A percentile compares a stretch with the other conserved stretches of the same genome.
phyloP scores from a whole-genome alignment of 2,329 filamentous ascomycete species.

The Zasmidium angulare region DNA sequence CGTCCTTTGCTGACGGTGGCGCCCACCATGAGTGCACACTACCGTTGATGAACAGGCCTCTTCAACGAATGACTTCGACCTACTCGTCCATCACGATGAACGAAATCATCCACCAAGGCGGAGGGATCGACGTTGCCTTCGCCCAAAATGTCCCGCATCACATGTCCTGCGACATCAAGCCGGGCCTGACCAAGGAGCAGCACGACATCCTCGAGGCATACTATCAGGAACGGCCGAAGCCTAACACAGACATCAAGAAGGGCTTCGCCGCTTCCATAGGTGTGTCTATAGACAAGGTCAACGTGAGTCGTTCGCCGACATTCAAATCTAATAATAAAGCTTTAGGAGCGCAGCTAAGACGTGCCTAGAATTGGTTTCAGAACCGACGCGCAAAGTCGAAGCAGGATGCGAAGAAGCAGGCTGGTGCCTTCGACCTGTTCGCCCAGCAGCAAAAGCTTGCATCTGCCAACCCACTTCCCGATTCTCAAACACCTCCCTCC shows the following conservation, averaged over 20 bases:
- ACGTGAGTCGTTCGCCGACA: conserved; percentile 42
- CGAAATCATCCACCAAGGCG: too few species aligned
- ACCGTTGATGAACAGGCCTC: too few species aligned
- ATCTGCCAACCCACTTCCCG: conserved; percentile 25
- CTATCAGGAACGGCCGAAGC: conserved; percentile 50
- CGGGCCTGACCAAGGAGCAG: conserved; percentile 54
- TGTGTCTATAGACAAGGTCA: conserved; percentile 55
- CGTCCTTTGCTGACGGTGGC: conserved; percentile 51
- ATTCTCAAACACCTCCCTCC: conserved; percentile 33
- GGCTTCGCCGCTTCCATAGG: conserved; percentile 48
- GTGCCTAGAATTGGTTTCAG: conserved; percentile 54
- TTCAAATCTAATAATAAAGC: not conserved
- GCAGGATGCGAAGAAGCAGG: conserved; percentile 52
- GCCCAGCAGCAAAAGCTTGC: conserved; percentile 20
- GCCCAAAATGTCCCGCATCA: conserved; percentile 24
- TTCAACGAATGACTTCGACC: too few species aligned
- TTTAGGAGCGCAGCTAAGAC: conserved; percentile 4
- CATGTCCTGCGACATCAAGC: conserved; percentile 47
- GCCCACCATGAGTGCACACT: too few species aligned
- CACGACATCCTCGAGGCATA: conserved; percentile 53
- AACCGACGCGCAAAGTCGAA: conserved; percentile 55
- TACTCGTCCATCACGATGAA: too few species aligned
- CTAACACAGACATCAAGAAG: conserved; percentile 52
- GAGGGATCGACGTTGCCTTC: too few species aligned
- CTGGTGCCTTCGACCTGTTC: conserved; percentile 29